Percentiles rank a stretch among this genome's conserved stretches.
phyloP scores from a whole-genome alignment of 495 filamentous ascomycete genomes.

The Pyrenopolyporus hunteri region DNA sequence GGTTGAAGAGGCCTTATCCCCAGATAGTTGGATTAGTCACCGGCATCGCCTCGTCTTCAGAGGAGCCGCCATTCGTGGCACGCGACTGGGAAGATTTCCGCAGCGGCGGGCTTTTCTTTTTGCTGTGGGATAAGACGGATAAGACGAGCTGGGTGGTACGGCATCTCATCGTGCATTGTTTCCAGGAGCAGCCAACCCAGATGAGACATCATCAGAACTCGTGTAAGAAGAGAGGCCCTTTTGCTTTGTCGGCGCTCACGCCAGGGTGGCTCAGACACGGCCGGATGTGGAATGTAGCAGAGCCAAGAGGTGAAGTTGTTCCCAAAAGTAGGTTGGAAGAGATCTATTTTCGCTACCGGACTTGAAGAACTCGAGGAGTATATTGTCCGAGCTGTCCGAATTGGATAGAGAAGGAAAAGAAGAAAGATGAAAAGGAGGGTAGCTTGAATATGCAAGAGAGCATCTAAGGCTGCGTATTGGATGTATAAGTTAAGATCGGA shows the following conservation, averaged over 20 bases:
- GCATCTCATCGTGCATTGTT: conserved; percentile 7
- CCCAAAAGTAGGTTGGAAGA: conserved; percentile 15
- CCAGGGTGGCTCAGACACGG: conserved; percentile 17
- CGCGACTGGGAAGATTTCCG: conserved; percentile 30
- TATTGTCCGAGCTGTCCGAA: not conserved
- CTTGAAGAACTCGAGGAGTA: not conserved
- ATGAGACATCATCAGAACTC: conserved; percentile 24
- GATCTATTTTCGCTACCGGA: conserved; percentile 7
- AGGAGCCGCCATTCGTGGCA: conserved; percentile 26
- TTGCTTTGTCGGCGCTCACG: conserved; percentile 21
- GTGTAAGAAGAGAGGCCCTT: conserved; percentile 10
- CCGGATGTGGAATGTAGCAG: conserved; percentile 27
- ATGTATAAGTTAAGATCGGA: not conserved
- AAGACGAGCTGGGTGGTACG: conserved; percentile 23
- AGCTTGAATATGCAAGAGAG: conserved; percentile 1
- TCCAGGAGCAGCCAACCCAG: conserved; percentile 10
- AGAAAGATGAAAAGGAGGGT: conserved; percentile 8
- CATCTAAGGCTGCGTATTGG: not conserved
- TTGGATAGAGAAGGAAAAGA: not conserved
- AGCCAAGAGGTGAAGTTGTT: conserved; percentile 7
- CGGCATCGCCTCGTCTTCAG: conserved; percentile 12
- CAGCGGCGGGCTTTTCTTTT: conserved; percentile 19
- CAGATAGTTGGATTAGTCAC: conserved; percentile 7
- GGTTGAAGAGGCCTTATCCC: conserved; percentile 12
- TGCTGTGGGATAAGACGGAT: not conserved